Conservation (phyloP, 2,329 filamentous ascomycete species). For the Alternaria sp. region DNA sequence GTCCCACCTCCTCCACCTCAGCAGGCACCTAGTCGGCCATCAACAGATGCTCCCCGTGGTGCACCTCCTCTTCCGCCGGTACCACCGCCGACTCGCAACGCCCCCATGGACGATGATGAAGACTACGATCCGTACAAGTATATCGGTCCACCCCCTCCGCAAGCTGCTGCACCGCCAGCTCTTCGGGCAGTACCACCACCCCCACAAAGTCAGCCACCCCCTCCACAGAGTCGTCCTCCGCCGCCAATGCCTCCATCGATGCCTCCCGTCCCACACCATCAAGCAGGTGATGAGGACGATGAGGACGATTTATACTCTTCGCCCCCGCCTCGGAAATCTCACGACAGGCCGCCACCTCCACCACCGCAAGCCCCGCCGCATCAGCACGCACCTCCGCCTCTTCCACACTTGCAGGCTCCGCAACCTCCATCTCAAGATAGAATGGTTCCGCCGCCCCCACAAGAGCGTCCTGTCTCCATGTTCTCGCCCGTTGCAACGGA, state of each 20-base stretch:
- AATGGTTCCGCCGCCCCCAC: slow-evolving; percentile 50
- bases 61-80: slow-evolving; percentile 72
- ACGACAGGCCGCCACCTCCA: slow-evolving; percentile 48
- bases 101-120: slow-evolving; percentile 57
- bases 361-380: slow-evolving; percentile 50
- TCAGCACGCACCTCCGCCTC: slow-evolving; percentile 47
- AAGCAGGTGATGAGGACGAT: slow-evolving; percentile 42
- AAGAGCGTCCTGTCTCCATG: slow-evolving; percentile 31
- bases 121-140: slow-evolving; percentile 75
- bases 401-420: slow-evolving; percentile 53
- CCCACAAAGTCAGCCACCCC: slow-evolving; percentile 44
- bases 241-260: slow-evolving; percentile 49
- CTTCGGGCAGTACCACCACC: slow-evolving; percentile 51
- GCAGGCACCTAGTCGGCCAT: slow-evolving; percentile 65
- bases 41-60: slow-evolving; percentile 72
- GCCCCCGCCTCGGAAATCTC: slow-evolving; percentile 48
- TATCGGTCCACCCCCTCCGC: slow-evolving; percentile 31
- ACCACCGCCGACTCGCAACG: slow-evolving; percentile 69
- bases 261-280: slow-evolving; percentile 39
- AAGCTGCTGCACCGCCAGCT: slow-evolving; percentile 38
- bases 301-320: slow-evolving; percentile 52
- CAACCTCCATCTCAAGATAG: slow-evolving; percentile 51
- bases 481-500: slow-evolving; percentile 50
- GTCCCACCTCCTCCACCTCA: slow-evolving; percentile 67
- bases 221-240: slow-evolving; percentile 41